These are phyloP conservation scores for Aspergillus ustus DNA, from an alignment of 2,329 filamentous ascomycete species.

Conservation along the genomic window DNA sequence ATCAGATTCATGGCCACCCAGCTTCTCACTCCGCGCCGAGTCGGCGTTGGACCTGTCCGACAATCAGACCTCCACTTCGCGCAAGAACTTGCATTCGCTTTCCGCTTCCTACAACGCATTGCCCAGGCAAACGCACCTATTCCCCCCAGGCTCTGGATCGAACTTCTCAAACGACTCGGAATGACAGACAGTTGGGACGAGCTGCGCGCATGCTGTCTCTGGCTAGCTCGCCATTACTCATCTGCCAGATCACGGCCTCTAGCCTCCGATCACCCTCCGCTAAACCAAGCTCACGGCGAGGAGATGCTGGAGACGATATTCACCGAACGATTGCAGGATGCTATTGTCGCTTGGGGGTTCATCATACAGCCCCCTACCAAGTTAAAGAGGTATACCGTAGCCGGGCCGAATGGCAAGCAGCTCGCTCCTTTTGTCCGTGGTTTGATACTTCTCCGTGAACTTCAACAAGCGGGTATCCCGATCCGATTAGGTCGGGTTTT, in stretches of 20 bases:
- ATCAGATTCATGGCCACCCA: slow-evolving; percentile 49
- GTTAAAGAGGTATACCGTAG: slow-evolving; percentile 24
- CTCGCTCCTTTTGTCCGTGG: slow-evolving; percentile 47
- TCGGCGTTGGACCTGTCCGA: slow-evolving; percentile 28
- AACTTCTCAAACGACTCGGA: slow-evolving; percentile 64
- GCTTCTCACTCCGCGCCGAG: slow-evolving; percentile 36
- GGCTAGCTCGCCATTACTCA: slow-evolving; percentile 54
- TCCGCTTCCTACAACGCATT: slow-evolving; percentile 54
- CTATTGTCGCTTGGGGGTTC: slow-evolving; percentile 58
- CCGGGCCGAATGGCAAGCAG: slow-evolving; percentile 25
- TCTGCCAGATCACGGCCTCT: slow-evolving; percentile 3
- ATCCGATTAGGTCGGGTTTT: slow-evolving; percentile 36
- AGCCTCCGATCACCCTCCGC: background rate
- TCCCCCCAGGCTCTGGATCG: slow-evolving; percentile 56
- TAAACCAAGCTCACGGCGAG: slow-evolving; percentile 21
- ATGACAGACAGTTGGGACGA: slow-evolving; percentile 59
- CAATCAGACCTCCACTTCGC: slow-evolving; percentile 36
- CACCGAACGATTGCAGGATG: slow-evolving; percentile 47
- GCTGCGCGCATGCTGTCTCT: slow-evolving; percentile 56
- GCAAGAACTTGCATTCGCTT: slow-evolving; percentile 49
- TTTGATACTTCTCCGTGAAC: slow-evolving; percentile 43
- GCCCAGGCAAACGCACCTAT: slow-evolving; percentile 51
- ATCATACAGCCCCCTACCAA: slow-evolving; percentile 33
- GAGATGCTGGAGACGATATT: slow-evolving; percentile 49
- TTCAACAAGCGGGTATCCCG: slow-evolving; percentile 42